These are phyloP conservation scores for Stephania yunnanensis DNA, from an alignment of 164 flowering plant species.

Conservation along the genomic window DNA sequence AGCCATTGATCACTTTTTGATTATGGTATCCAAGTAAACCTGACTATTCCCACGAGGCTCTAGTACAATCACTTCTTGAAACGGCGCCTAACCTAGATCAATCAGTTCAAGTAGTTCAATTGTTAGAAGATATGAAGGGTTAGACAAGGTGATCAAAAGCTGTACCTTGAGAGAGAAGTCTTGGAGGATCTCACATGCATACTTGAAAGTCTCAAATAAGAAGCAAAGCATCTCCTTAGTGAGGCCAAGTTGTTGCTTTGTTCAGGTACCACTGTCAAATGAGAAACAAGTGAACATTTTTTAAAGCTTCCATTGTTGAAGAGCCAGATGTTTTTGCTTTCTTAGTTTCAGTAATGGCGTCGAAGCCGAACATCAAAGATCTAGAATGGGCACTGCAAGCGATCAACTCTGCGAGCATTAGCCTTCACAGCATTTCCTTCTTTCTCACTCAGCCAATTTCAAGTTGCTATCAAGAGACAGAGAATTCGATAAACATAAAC, in stretches of 20 bases:
- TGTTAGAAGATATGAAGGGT: neutral
- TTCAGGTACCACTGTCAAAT: slow-evolving; percentile 3
- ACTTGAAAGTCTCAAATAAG: neutral
- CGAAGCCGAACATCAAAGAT: slow-evolving; percentile 37
- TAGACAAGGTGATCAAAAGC: slow-evolving; percentile 4
- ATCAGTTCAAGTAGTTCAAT: neutral
- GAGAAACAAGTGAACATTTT: neutral
- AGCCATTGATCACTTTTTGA: neutral
- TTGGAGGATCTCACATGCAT: neutral
- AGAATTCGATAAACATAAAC: slow-evolving; percentile 56
- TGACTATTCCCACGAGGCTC: too few species aligned
- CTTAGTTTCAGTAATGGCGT: slow-evolving; percentile 31
- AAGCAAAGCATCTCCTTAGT: slow-evolving; percentile 6
- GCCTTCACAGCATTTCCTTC: slow-evolving; percentile 60
- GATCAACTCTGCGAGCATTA: slow-evolving; percentile 34
- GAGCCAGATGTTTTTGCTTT: neutral
- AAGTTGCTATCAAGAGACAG: slow-evolving; percentile 59
- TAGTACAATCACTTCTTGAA: too few species aligned
- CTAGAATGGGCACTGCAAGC: slow-evolving; percentile 57
- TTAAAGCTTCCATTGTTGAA: slow-evolving; percentile 4
- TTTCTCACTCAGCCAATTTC: slow-evolving; percentile 52
- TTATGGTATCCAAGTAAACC: neutral
- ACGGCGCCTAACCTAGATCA: too few species aligned
- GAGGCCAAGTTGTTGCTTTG: neutral
- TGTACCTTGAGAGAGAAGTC: slow-evolving; percentile 10